Evolutionary conservation across 2,329 filamentous ascomycete species (phyloP), one percentile per base, ranked within the genome.

Genomic region (Escovopsis sp.): DNA sequence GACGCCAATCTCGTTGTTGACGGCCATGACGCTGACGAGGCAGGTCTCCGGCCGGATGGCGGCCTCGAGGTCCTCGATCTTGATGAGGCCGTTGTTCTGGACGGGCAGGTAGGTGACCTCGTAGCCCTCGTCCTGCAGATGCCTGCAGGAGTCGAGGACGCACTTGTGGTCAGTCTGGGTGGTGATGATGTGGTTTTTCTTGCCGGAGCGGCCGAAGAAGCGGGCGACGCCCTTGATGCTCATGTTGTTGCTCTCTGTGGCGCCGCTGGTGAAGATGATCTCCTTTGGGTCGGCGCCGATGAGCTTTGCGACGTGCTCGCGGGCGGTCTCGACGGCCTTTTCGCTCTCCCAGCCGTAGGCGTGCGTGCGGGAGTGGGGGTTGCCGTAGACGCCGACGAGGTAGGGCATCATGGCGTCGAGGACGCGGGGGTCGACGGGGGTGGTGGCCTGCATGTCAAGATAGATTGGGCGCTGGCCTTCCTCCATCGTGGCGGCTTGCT

Each of bases 1-100:
- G n/a, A 98, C 91, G 56, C 91, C 91, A 54, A 98, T 96, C 65
- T 98, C 91, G 62, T 98, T 98, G 70, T 98, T 98, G 55, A 98
- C 91, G 1, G 91, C 80, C 91, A 98, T 98, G 62, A 98, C 84
- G 57, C 88, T 95, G 62, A 96, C 88, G 27, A 98, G 67, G 35
- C 78, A 80, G 12, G 91, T 98, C 46, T 96, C 88, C 1, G 88
- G 88, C 46, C 84, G 78, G 47, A 98, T 93, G 20, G 89, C 86
- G 16, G 79, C 83, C 64, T 93, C 83, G 27, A 98, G 74, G 51
- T 91, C 77, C 35, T 83, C 73, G 68, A 98, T 74, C 50, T 81
- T 75, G 53, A 98, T 70, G 50, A 96, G 66, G n/a, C 91, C 91
- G 50, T 85, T 89, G 55, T 65, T 74, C 63, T 88, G 75, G 5